Base-by-base conservation (phyloP, 805 yeast species). In the Peterozyma xylosa region DNA sequence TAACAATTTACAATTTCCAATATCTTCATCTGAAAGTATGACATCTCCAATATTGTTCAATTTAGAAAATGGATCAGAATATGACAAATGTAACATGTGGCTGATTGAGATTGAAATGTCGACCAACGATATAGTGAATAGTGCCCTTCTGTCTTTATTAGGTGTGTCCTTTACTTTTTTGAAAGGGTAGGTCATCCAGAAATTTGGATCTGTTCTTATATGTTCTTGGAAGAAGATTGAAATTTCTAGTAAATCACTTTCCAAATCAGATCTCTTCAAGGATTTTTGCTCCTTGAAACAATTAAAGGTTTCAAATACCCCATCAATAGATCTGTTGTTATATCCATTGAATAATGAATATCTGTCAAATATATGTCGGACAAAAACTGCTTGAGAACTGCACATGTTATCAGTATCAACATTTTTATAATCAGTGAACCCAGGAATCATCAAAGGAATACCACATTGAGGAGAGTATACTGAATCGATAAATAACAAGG, bases 211-310 rank as follows among this genome's bases (percentile, higher is more conserved):
- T 37, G 35, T 35, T 15, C 29, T 35, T 14, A 35, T 11, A 37
- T 34, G 27, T 5, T 10, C 27, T 9, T 41, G 33, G 35, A 41
- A 41, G 32, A 35, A 32, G 9, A 17, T 21, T 7, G 11, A n/a
- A 9, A 41, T 30, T 9, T 36, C 33, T 14, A 11, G 11, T 6
- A 30, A 5, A 38, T 38, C 39, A 10, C 16, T 27, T 35, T 42
- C 45, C 14, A 42, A 33, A 39, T 42, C 45, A n/a, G 38, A 13
- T 30, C 45, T 42, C 3, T 38, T 42, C 17, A 38, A 29, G 18
- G 29, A 27, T 27, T 35, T 11, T 35, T 27, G 35, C 29, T 42
- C 39, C 21, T 27, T 30, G 3, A 40, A 42, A 33, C 17, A 42
- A 11, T 42, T 41, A 21, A 42, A 42, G 9, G 21, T 29, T 2